Conservation (phyloP, 2,329 filamentous ascomycete species). For the Orbilia oligospora region DNA sequence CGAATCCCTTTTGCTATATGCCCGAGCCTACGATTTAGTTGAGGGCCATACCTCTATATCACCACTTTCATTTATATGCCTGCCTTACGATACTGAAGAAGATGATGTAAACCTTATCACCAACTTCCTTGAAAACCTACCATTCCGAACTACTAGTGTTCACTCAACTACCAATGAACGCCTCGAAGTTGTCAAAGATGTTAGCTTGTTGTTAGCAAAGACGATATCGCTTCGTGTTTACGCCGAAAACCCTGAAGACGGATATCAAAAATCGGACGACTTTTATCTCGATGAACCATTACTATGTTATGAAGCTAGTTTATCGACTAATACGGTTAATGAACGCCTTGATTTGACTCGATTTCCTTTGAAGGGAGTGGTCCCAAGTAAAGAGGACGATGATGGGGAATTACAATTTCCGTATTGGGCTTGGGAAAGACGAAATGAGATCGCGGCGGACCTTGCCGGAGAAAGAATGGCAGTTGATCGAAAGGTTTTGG, state of each 20-base stretch:
- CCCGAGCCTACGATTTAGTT: constrained; percentile 52
- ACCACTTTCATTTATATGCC: constrained; percentile 55
- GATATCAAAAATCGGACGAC: background rate
- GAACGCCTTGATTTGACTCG: constrained; percentile 16
- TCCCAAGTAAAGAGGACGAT: constrained; percentile 12
- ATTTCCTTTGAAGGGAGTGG: constrained; percentile 1
- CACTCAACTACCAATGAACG: background rate
- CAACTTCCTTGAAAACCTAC: constrained; percentile 2
- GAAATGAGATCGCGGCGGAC: constrained; percentile 46
- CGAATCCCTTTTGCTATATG: constrained; percentile 45
- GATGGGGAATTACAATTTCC: constrained; percentile 45
- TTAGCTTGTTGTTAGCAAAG: constrained; percentile 24
- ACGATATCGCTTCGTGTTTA: constrained; percentile 31
- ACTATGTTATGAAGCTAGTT: background rate
- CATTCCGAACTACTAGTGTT: no score
- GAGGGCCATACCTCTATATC: constrained; percentile 57
- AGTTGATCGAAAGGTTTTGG: constrained; percentile 37
- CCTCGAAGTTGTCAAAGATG: constrained; percentile 41
- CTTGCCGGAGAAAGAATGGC: constrained; percentile 44
- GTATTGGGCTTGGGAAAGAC: constrained; percentile 42
- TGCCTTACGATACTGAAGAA: constrained; percentile 46
- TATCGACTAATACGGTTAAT: background rate
- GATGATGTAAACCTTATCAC: constrained; percentile 18
- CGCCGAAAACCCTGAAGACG: constrained; percentile 1
- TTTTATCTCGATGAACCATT: constrained; percentile 38